phyloP scores from a whole-genome alignment of 2,329 filamentous ascomycete genomes.

The Hymenoscyphus fraxineus region DNA sequence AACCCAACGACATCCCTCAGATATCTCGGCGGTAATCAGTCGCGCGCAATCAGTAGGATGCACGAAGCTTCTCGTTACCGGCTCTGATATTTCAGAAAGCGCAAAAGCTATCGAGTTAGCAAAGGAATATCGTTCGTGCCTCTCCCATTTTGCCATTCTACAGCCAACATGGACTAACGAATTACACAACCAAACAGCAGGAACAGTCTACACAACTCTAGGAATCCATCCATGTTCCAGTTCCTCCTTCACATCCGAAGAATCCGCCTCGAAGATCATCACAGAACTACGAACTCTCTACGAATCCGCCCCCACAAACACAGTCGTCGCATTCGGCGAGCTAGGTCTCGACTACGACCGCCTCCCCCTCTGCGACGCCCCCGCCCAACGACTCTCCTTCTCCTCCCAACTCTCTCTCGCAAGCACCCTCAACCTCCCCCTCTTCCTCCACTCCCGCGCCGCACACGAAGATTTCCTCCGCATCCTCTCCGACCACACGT shows the following conservation, averaged over 20 bases:
- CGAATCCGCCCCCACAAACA: conserved; percentile 43
- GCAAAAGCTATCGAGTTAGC: conserved; percentile 71
- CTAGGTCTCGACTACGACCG: conserved; percentile 96
- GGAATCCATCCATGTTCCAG: conserved; percentile 92
- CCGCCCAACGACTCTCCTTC: conserved; percentile 81
- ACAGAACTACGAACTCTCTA: conserved; percentile 62
- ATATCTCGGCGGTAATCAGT: conserved; percentile 72
- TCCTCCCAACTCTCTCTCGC: conserved; percentile 55
- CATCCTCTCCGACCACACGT: conserved; percentile 61
- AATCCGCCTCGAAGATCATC: conserved; percentile 51
- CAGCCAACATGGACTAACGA: background rate
- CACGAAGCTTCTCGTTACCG: conserved; percentile 86
- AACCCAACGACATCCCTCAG: conserved; percentile 68
- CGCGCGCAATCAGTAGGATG: conserved; percentile 77
- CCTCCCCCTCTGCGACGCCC: conserved; percentile 74
- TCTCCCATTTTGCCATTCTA: conserved; percentile 15
- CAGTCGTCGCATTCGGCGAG: conserved; percentile 77
- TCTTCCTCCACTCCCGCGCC: conserved; percentile 90
- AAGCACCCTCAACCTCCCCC: conserved; percentile 63
- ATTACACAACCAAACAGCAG: conserved; percentile 48
- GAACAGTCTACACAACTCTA: conserved; percentile 81
- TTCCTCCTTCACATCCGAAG: conserved; percentile 66
- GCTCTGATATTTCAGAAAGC: conserved; percentile 79
- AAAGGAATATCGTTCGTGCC: conserved; percentile 60
- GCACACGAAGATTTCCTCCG: conserved; percentile 80